Evolutionary conservation across 257 asterid genomes (phyloP), one percentile per base, ranked within the genome.

Genomic region (Linderniella brevidens): DNA sequence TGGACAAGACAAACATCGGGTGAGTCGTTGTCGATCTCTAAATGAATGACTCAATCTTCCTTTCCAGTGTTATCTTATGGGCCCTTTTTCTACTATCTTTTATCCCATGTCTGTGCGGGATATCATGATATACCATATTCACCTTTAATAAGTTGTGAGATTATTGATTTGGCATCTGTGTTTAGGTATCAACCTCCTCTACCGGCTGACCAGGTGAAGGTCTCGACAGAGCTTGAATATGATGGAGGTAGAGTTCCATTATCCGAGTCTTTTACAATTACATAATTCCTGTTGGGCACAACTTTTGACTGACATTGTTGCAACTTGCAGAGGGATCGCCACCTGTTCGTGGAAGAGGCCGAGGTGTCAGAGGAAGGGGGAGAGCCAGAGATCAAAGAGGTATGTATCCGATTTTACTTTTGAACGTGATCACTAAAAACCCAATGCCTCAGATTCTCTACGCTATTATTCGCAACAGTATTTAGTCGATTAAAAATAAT

Each of bases 311-410:
- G 46, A 19, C 41, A 56, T 46, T 50, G 52, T 9, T 61, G 57
- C n/a, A n/a, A n/a, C n/a, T n/a, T n/a, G n/a, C 41, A 79, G 95
- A 80, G 65, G 86, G 90, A 53, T 83, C 92, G 17, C 97, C 93
- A 37, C 43, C 46, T 47, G 80, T 71, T 50, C 73, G 92, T 55
- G 83, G 93, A 56, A 75, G 97, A 69, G 95, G 97, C 56, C 78
- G 82, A 20, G 69, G 62, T 56, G 88, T 90, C 43, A 70, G 95
- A 65, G 93, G 97, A 29, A 67, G 93, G 60, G 95, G 95, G 50
- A 70, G 97, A 64, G 58, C 77, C 37, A 73, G 93, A 64, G 58
- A 75, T 38, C 4, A 25, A 25, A 72, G 93, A 78, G 92, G 65
- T 11, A 57, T 66, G 38, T 41, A 71, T 37, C 88, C 80, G 17